phyloP scores from a whole-genome alignment of 2,329 filamentous ascomycete species.

The Cladosporium sp. region DNA sequence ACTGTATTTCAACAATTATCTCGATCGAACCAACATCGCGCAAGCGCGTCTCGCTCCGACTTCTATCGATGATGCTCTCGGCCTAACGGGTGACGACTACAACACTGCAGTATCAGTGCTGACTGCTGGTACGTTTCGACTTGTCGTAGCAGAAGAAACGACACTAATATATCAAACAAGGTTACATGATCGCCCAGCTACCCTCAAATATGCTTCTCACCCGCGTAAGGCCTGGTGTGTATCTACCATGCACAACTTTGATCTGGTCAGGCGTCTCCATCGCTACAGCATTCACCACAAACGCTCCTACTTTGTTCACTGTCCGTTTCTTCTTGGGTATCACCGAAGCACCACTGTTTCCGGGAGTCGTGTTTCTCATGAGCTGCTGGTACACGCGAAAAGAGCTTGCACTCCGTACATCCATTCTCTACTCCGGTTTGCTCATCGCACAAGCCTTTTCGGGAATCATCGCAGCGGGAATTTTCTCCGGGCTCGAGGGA shows the following conservation, averaged over 20 bases:
- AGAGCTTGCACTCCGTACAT: constrained; percentile 36
- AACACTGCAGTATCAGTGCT: neutral
- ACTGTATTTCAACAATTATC: constrained; percentile 20
- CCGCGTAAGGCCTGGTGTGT: neutral
- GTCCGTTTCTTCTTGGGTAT: constrained; percentile 1
- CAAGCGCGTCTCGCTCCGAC: constrained; percentile 3
- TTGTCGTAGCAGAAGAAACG: neutral
- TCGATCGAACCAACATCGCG: constrained; percentile 1
- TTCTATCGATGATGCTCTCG: neutral
- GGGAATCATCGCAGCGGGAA: constrained; percentile 20
- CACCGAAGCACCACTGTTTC: constrained; percentile 32
- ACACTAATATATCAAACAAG: neutral
- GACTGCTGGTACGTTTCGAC: neutral
- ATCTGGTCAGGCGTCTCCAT: constrained; percentile 1
- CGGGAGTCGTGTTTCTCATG: constrained; percentile 40
- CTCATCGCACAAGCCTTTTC: constrained; percentile 30
- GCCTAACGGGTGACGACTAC: constrained; percentile 1
- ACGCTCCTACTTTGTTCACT: neutral
- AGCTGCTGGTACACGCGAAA: constrained; percentile 39
- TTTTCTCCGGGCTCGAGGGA: constrained; percentile 26
- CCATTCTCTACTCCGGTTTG: constrained; percentile 34
- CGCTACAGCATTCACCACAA: neutral
- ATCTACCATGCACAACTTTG: constrained; percentile 1
- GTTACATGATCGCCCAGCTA: constrained; percentile 3
- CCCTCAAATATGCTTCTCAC: constrained; percentile 3